These are phyloP conservation scores for Trichoderma polysporum DNA, from an alignment of 2,329 filamentous ascomycete species.

Conservation along the genomic window DNA sequence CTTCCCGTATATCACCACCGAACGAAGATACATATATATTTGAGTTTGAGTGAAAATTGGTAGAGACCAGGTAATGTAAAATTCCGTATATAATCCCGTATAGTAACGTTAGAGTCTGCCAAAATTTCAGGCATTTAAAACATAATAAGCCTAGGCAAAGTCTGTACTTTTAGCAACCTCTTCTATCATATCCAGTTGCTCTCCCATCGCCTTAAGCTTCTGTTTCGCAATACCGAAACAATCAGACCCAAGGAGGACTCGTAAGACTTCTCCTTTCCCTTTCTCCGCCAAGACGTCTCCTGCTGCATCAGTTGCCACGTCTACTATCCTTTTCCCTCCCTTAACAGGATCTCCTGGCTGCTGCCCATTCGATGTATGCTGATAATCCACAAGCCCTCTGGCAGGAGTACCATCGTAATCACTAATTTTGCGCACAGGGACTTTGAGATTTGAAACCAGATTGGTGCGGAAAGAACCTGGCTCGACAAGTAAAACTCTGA, in stretches of 20 bases:
- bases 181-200: background rate
- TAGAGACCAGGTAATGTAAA: too few relatives aligned
- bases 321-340: background rate
- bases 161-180: background rate
- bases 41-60: too few relatives aligned
- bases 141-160: background rate
- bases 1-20: too few relatives aligned
- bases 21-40: too few relatives aligned
- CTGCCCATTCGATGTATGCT: background rate
- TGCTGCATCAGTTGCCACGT: background rate
- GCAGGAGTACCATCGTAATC: slow-evolving; percentile 1
- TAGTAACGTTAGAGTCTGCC: too few relatives aligned
- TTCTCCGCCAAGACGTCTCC: background rate
- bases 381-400: background rate
- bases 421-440: background rate
- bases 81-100: too few relatives aligned
- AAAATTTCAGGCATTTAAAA: background rate
- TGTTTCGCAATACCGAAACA: background rate
- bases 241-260: background rate
- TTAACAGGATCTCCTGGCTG: slow-evolving; percentile 6
- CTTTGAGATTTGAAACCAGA: background rate
- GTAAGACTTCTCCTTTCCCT: background rate
- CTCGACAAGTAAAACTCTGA: background rate
- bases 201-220: background rate
- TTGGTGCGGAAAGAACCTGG: slow-evolving; percentile 1